phyloP scores from a whole-genome alignment of 2,329 filamentous ascomycete species.

The Rutstroemia sydowiana region DNA sequence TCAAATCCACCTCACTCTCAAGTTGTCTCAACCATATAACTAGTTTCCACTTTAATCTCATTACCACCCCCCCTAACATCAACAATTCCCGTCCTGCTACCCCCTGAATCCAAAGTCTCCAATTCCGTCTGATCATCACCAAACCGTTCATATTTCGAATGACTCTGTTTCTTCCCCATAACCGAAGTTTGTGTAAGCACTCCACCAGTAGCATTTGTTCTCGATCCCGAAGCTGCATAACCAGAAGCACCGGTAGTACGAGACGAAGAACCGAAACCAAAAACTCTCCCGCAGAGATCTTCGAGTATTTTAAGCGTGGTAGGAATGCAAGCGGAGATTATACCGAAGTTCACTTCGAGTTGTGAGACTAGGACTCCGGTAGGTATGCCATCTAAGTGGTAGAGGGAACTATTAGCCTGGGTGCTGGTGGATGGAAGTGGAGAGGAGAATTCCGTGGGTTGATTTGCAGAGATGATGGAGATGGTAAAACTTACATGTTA shows the following conservation, averaged over 20 bases:
- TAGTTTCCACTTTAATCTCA: constrained; percentile 2
- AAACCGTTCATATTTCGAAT: constrained; percentile 1
- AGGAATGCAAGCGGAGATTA: constrained; percentile 13
- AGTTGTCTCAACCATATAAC: background rate
- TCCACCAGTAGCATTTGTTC: background rate
- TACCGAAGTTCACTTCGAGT: constrained; percentile 15
- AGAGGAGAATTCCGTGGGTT: background rate
- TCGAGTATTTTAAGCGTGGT: constrained; percentile 11
- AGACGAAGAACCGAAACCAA: background rate
- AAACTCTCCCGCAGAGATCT: constrained; percentile 7
- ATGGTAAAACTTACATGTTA: background rate
- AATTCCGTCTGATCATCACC: constrained; percentile 2
- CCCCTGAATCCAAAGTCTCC: constrained; percentile 1
- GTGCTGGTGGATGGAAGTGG: background rate
- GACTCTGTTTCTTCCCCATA: background rate
- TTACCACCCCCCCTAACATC: background rate
- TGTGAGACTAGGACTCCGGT: constrained; percentile 12
- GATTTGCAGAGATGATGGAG: background rate
- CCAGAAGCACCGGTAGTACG: background rate
- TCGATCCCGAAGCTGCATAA: background rate
- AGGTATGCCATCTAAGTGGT: constrained; percentile 3
- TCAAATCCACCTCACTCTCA: background rate
- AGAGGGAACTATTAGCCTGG: background rate
- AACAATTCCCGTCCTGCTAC: background rate
- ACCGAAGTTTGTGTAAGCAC: background rate